These are phyloP conservation scores for Pyronema omphalodes DNA, from an alignment of 495 filamentous ascomycete genomes.

Conservation along the genomic window DNA sequence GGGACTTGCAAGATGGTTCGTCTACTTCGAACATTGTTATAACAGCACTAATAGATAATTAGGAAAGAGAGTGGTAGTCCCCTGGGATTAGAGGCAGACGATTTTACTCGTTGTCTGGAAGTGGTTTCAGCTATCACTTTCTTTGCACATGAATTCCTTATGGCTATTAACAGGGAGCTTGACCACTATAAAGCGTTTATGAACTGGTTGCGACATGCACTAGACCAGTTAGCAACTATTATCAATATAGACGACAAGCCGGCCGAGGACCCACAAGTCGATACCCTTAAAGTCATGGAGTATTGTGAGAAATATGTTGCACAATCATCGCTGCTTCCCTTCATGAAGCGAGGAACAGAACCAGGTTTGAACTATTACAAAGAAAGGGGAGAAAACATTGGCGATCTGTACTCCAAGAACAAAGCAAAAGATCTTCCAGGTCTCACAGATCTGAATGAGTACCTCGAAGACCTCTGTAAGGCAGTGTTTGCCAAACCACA, in stretches of 20 bases:
- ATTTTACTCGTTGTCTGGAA: conserved; percentile 33
- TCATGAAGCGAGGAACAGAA: conserved; percentile 10
- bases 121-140: conserved; percentile 59
- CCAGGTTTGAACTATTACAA: conserved; percentile 16
- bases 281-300: conserved; percentile 21
- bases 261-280: conserved; percentile 21
- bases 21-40: conserved; percentile 29
- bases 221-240: conserved; percentile 35
- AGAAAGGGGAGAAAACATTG: conserved; percentile 20
- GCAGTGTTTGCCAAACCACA: conserved; percentile 40
- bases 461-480: conserved; percentile 35
- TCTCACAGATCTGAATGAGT: conserved; percentile 34
- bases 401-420: conserved; percentile 17
- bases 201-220: conserved; percentile 67
- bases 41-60: conserved; percentile 31
- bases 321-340: conserved; percentile 16
- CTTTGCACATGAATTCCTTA: conserved; percentile 53
- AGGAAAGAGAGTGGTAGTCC: conserved; percentile 25
- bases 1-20: conserved; percentile 70
- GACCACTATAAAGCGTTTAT: conserved; percentile 63
- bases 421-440: conserved; percentile 26
- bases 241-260: conserved; percentile 25
- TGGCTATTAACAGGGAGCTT: conserved; percentile 55
- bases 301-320: conserved; percentile 21
- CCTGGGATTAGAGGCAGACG: conserved; percentile 23